Base-by-base conservation (phyloP, 2,329 filamentous ascomycete species). In the Trichoderma sp. region DNA sequence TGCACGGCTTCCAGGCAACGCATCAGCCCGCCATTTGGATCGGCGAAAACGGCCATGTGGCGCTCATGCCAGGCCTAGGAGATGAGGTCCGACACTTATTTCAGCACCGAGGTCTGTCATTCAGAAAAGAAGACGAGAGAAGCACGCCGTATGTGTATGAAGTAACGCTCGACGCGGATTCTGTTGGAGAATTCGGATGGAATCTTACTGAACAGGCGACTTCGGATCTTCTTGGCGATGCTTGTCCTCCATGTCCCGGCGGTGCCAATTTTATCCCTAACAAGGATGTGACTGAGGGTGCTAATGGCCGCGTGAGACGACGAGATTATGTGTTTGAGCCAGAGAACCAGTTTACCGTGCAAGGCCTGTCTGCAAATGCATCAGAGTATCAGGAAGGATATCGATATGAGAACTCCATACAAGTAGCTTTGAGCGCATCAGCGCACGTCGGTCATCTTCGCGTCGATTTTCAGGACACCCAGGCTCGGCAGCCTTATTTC, bases 1-100 rank as follows among this genome's bases (percentile, higher is more conserved):
- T 88, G 9, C 87, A 88, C 75, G 86, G 87, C 0, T 88, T 88
- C 73, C 86, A 88, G 77, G 86, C 86, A 9, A 88, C 86, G 1
- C 86, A 88, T 74, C 86, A 88, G 76, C 87, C 87, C 0, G 87
- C 87, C 0, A 88, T 88, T n/a, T 88, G 87, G 86, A 88, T 88
- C 85, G 87, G 86, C 4, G 86, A 88, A 78, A 82, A 84, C 12
- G 86, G 87, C 7, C 86, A 87, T 78, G 81, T 86, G 1, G 84
- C 87, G 4, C 63, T 88, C 4, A 82, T 80, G 53, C 84, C 86
- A 0, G 85, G 86, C 0, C 80, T 85, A 59, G 82, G 83, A 11
- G 78, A 81, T 11, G 76, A 81, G 2, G 78, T 77, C 16, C 74
- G 79, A 41, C 78, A 80, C 0, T 77, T 84, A 8, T 88, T 88